These are phyloP conservation scores for Rachicladosporium sp. DNA, from an alignment of 2,329 filamentous ascomycete genomes.

Conservation along the genomic window DNA sequence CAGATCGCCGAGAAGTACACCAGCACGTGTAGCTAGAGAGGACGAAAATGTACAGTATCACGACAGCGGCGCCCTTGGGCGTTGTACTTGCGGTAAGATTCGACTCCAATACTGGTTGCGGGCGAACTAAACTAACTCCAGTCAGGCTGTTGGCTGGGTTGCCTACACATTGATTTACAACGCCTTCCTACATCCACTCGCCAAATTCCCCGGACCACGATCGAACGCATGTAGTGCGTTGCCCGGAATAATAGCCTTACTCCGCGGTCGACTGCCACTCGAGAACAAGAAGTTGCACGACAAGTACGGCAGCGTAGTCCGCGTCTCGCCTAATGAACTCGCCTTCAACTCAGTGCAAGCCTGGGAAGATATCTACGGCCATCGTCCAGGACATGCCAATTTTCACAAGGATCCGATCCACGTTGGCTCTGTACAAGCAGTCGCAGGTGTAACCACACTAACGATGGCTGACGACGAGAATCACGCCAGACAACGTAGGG, in stretches of 20 bases:
- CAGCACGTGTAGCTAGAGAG: too few species aligned
- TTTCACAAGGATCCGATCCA: slow-evolving; percentile 22
- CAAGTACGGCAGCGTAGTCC: slow-evolving; percentile 34
- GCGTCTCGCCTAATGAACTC: slow-evolving; percentile 36
- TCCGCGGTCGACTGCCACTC: slow-evolving; percentile 3
- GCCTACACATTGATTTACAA: slow-evolving; percentile 21
- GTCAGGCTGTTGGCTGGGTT: too few species aligned
- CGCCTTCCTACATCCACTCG: slow-evolving; percentile 31
- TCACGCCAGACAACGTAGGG: slow-evolving; percentile 27
- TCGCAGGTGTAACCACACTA: slow-evolving; percentile 16
- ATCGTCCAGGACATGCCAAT: slow-evolving; percentile 14
- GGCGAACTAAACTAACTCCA: too few species aligned
- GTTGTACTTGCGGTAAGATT: too few species aligned
- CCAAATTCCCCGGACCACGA: slow-evolving; percentile 29
- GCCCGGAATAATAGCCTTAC: neutral
- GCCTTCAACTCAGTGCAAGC: slow-evolving; percentile 29
- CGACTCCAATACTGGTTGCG: too few species aligned
- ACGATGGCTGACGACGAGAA: slow-evolving; percentile 24
- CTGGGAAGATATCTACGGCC: slow-evolving; percentile 34
- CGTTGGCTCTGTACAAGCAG: slow-evolving; percentile 20
- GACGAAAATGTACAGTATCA: too few species aligned
- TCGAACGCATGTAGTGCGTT: too few species aligned
- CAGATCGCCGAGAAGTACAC: too few species aligned
- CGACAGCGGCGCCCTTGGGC: too few species aligned
- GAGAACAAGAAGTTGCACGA: slow-evolving; percentile 32